phyloP scores from a whole-genome alignment of 2,329 filamentous ascomycete species.

The Nothomitra cinnamomea region DNA sequence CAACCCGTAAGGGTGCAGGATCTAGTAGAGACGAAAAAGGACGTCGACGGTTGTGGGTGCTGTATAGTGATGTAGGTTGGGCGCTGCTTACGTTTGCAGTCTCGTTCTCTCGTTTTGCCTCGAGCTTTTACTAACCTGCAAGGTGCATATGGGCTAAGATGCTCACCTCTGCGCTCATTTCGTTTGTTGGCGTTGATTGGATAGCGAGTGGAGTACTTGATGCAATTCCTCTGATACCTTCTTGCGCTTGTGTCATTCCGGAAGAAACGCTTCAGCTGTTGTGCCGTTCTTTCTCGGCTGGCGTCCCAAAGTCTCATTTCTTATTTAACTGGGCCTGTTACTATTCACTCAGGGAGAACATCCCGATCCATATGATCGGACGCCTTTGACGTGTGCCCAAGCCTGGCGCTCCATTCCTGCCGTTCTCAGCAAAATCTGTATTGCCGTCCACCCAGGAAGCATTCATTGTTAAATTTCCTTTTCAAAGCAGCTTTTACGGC shows the following conservation, averaged over 20 bases:
- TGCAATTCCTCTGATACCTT: not conserved
- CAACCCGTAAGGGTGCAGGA: slow-evolving; percentile 1
- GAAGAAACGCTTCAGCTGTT: not conserved
- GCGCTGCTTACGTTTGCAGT: not conserved
- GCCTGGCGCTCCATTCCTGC: not conserved
- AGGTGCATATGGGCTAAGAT: too few relatives aligned
- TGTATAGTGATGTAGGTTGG: slow-evolving; percentile 54
- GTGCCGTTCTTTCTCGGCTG: not conserved
- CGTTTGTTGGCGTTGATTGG: slow-evolving; percentile 3
- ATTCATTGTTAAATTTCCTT: not conserved
- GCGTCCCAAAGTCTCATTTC: not conserved
- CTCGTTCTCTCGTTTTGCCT: not conserved
- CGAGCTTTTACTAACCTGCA: not conserved
- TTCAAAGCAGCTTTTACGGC: not conserved
- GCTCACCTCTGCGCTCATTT: not conserved
- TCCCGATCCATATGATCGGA: not conserved
- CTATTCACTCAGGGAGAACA: not conserved
- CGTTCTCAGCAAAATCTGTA: not conserved
- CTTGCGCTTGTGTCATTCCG: not conserved
- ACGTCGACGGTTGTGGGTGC: slow-evolving; percentile 47
- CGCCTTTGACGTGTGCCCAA: not conserved
- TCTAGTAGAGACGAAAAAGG: slow-evolving; percentile 17
- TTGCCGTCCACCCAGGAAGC: not conserved
- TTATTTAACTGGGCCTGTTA: not conserved
- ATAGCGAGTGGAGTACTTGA: slow-evolving; percentile 3